Evolutionary conservation across 352 stramenopile genomes (phyloP).

Genomic region (Phytophthora agathidicida): DNA sequence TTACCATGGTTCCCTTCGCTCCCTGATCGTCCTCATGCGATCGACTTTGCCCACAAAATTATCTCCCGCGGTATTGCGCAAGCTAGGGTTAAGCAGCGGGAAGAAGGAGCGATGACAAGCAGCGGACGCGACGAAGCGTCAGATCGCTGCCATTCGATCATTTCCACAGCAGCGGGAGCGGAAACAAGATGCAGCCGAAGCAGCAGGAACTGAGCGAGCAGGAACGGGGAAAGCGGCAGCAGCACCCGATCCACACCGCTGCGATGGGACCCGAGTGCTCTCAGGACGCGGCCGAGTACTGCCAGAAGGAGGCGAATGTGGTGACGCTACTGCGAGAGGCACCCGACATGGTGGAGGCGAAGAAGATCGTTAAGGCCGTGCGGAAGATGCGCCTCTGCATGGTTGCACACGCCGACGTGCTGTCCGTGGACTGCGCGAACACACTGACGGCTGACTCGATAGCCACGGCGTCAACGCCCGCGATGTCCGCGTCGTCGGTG

Average conservation of each 20-base stretch:
- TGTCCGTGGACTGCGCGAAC: conserved; percentile 57
- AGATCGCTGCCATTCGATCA: conserved; percentile 23
- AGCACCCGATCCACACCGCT: background rate
- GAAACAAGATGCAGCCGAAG: conserved; percentile 15
- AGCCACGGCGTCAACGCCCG: conserved; percentile 13
- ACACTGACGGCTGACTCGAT: conserved; percentile 41
- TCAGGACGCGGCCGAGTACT: conserved; percentile 46
- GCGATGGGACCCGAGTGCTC: conserved; percentile 36
- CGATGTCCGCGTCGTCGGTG: conserved; percentile 24
- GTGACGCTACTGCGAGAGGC: conserved; percentile 53
- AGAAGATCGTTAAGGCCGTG: conserved; percentile 44
- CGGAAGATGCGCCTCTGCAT: conserved; percentile 62
- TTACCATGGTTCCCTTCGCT: too few species aligned
- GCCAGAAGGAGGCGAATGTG: conserved; percentile 54
- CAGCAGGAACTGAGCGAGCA: background rate
- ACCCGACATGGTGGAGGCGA: conserved; percentile 32
- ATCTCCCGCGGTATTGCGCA: background rate
- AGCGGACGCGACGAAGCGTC: conserved; percentile 13
- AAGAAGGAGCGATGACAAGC: conserved; percentile 25
- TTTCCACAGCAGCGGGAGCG: conserved; percentile 7
- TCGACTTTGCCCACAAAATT: too few species aligned
- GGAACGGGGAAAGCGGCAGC: conserved; percentile 2
- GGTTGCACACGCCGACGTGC: conserved; percentile 52
- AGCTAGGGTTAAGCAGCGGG: background rate
- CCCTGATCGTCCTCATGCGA: too few species aligned